A percentile compares a stretch with the other conserved stretches of the same genome.
Evolutionary conservation across 495 filamentous ascomycete genomes (phyloP).

Genomic region (Pyrenopolyporus hunteri): DNA sequence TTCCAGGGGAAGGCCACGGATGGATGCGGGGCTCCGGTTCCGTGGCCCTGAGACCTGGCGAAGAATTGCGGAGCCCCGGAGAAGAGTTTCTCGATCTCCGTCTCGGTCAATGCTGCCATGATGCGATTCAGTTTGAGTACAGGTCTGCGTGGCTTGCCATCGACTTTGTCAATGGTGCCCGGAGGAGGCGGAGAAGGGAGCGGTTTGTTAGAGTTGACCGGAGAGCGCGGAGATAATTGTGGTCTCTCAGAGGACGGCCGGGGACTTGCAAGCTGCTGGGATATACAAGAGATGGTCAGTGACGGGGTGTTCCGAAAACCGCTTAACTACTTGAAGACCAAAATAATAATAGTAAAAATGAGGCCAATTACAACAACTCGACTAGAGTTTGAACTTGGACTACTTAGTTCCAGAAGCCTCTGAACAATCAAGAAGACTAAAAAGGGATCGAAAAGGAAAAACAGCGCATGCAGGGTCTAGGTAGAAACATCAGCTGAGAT

Average conservation of each 20-base stretch:
- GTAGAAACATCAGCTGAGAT: slow-evolving; percentile 38
- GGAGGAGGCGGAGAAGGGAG: slow-evolving; percentile 58
- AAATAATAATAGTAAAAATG: too few relatives aligned
- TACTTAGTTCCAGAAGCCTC: neutral
- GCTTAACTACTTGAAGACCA: too few relatives aligned
- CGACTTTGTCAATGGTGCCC: slow-evolving; percentile 49
- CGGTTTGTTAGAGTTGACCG: slow-evolving; percentile 57
- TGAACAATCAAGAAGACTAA: neutral
- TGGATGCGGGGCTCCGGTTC: slow-evolving; percentile 63
- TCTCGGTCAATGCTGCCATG: slow-evolving; percentile 62
- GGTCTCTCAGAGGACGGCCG: slow-evolving; percentile 40
- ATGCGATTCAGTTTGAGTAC: slow-evolving; percentile 58
- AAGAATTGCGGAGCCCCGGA: slow-evolving; percentile 80
- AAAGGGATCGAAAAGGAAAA: slow-evolving; percentile 26
- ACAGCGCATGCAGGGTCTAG: slow-evolving; percentile 39
- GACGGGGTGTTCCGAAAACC: too few relatives aligned
- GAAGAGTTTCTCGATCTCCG: slow-evolving; percentile 71
- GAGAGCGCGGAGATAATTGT: slow-evolving; percentile 45
- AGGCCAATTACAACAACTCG: too few relatives aligned
- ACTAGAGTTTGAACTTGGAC: too few relatives aligned
- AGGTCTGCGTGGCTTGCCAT: slow-evolving; percentile 47
- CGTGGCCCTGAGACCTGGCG: slow-evolving; percentile 60
- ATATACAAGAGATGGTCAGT: slow-evolving; percentile 9
- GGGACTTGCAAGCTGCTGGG: slow-evolving; percentile 28
- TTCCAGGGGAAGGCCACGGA: slow-evolving; percentile 75